These are phyloP conservation scores for Wickerhamomyces tratensis DNA, from an alignment of 805 yeast genomes.

Conservation along the genomic window DNA sequence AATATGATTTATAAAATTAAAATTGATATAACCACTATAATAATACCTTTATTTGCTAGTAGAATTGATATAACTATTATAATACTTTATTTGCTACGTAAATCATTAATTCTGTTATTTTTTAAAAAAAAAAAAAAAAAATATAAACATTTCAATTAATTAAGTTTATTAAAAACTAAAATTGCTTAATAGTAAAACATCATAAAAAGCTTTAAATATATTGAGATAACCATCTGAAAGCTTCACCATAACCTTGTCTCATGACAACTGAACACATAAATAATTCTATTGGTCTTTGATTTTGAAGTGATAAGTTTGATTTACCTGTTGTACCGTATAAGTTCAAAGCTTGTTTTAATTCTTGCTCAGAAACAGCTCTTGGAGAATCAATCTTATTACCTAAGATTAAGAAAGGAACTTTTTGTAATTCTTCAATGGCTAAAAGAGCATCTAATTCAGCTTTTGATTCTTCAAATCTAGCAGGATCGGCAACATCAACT, in stretches of 20 bases:
- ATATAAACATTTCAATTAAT: too few relatives aligned
- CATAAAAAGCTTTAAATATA: constrained; percentile 47
- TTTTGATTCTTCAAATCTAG: constrained; percentile 89
- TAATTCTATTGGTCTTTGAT: constrained; percentile 86
- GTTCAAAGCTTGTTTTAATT: constrained; percentile 83
- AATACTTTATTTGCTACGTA: too few relatives aligned
- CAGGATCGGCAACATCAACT: constrained; percentile 96
- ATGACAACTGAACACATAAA: constrained; percentile 97
- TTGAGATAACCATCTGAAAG: constrained; percentile 96
- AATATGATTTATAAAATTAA: too few relatives aligned
- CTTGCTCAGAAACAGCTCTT: constrained; percentile 90
- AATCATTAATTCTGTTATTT: too few relatives aligned
- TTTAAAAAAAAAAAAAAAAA: too few relatives aligned
- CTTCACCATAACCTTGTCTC: constrained; percentile 99
- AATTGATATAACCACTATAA: too few relatives aligned
- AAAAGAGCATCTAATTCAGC: constrained; percentile 91
- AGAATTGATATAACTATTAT: too few relatives aligned
- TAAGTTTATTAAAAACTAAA: neutral
- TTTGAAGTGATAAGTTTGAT: constrained; percentile 60
- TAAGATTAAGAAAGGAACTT: constrained; percentile 85
- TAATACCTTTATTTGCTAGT: too few relatives aligned
- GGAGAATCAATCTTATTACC: constrained; percentile 97
- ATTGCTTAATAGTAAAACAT: too few relatives aligned
- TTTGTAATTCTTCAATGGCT: constrained; percentile 81
- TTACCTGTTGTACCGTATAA: constrained; percentile 87